Conservation (phyloP, 1,284 basidiomycete species). For the Marasmius oreades region DNA sequence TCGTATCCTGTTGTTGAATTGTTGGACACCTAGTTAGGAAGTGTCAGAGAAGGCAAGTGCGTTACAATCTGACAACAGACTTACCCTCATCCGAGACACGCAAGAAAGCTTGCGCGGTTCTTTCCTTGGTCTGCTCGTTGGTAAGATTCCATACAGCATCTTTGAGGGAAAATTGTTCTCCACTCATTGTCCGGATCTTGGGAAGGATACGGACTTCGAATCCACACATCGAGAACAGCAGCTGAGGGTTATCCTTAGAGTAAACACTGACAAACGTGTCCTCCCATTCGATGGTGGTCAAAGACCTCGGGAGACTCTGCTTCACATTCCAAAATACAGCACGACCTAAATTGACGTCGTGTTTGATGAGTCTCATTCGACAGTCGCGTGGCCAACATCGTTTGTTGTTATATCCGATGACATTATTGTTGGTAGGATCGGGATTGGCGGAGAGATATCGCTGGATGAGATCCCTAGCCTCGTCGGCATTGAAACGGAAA, state of each 20-base stretch:
- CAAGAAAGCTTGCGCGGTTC: conserved; percentile 96
- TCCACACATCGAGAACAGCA: conserved; percentile 97
- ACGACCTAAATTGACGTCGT: conserved; percentile 97
- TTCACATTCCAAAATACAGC: conserved; percentile 99
- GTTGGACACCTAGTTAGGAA: conserved; percentile 69
- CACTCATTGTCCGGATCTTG: conserved; percentile 91
- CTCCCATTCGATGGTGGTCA: conserved; percentile 99
- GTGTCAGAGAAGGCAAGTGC: conserved; percentile 12
- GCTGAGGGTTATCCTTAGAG: conserved; percentile 96
- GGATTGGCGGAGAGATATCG: conserved; percentile 96
- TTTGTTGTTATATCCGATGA: conserved; percentile 99
- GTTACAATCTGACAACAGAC: not conserved
- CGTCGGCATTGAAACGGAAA: conserved; percentile 98
- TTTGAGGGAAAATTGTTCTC: conserved; percentile 94
- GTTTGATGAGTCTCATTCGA: conserved; percentile 98
- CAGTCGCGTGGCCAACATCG: conserved; percentile 98
- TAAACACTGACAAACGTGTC: conserved; percentile 96
- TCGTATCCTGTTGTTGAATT: conserved; percentile 95
- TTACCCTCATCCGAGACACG: conserved; percentile 92
- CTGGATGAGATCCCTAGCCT: conserved; percentile 96
- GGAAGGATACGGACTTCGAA: conserved; percentile 98
- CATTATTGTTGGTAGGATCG: conserved; percentile 98
- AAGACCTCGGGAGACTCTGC: conserved; percentile 91
- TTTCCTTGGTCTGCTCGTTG: conserved; percentile 94
- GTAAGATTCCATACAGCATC: conserved; percentile 98